Evolutionary conservation across 306 rosid genomes (phyloP), one percentile per base, ranked within the genome.

Genomic region (Cicer chorassanicum): DNA sequence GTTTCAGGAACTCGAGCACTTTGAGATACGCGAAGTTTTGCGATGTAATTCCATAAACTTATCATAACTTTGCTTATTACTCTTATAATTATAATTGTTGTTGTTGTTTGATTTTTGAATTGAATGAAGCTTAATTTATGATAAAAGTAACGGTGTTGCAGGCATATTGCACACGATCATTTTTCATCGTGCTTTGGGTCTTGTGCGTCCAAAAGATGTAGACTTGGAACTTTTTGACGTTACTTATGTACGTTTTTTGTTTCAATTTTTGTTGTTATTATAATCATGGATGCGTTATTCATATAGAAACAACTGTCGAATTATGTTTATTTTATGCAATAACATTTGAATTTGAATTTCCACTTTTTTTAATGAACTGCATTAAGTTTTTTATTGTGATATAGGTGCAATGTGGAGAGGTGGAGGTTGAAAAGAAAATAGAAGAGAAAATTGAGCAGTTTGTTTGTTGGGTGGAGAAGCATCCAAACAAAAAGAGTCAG

Each of bases 111-210:
- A 51, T 36, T 21, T 75, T 81, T 0, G 39, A 14, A 14, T 75
- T 48, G 41, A 34, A 59, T 79, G 70, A 29, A 38, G 51, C 21
- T 76, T 41, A 9, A 19, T 34, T 56, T 38, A 34, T 34, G 42
- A 54, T 8, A 3, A 5, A 13, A 4, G 54, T 56, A 21, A 56
- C 54, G 80, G 24, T 14, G 16, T 40, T 84, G 84, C 93, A 94
- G 99, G 99, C 82, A 86, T 95, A 74, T 87, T 95, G 34, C 99
- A 95, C 82, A 95, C 97, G 0, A 86, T 95, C 74, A 76, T 92
- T 63, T 95, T 95, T 83, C 95, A 95, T 86, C 95, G 99, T 6
- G 98, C 99, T 9, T 84, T 95, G 87, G 99, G 98, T 81, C 97
- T 95, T 63, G 96, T 95, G 74, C 96, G 97, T 74, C 99, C 99